A percentile compares a stretch with the other conserved stretches of the same genome.
Conservation (phyloP, 129 eudicot species). For the Apium graveolens region DNA sequence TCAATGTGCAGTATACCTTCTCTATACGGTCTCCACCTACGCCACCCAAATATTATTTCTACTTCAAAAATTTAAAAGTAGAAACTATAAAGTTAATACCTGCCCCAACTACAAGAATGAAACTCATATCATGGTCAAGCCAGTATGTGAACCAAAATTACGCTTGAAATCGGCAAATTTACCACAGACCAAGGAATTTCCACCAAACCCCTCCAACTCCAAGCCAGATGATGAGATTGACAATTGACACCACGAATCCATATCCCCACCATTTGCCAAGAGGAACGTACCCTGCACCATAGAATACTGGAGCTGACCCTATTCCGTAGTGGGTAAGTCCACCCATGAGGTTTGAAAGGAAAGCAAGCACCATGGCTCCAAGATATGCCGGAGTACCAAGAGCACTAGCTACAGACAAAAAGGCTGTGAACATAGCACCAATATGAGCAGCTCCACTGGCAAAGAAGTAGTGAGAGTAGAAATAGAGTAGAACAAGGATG, state of each 20-base stretch:
- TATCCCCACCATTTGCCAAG: conserved; percentile 97
- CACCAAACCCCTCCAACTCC: conserved; percentile 99
- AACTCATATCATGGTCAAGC: conserved; percentile 17
- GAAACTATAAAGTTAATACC: conserved; percentile 20
- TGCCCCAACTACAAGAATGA: conserved; percentile 18
- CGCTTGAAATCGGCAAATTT: conserved; percentile 25
- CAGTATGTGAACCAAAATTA: conserved; percentile 8
- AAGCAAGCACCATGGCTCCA: conserved; percentile 78
- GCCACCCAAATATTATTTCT: conserved; percentile 29
- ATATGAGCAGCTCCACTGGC: conserved; percentile 99
- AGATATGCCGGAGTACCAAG: conserved; percentile 82
- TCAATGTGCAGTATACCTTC: conserved; percentile 16
- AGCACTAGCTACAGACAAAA: conserved; percentile 89
- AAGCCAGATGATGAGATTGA: conserved; percentile 89
- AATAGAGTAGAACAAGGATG: conserved; percentile 86
- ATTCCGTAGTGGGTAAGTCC: conserved; percentile 95
- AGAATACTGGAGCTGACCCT: conserved; percentile 96
- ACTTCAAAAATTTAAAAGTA: conserved; percentile 24
- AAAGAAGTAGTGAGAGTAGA: conserved; percentile 93
- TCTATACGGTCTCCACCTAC: conserved; percentile 29
- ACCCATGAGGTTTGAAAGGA: conserved; percentile 96
- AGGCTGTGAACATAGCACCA: conserved; percentile 98
- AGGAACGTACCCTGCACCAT: conserved; percentile 90
- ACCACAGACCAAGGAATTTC: conserved; percentile 93
- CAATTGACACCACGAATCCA: conserved; percentile 75